Evolutionary conservation across 306 rosid species (phyloP), one percentile per base, ranked within the genome.

Genomic region (Pyrus pyrifolia): DNA sequence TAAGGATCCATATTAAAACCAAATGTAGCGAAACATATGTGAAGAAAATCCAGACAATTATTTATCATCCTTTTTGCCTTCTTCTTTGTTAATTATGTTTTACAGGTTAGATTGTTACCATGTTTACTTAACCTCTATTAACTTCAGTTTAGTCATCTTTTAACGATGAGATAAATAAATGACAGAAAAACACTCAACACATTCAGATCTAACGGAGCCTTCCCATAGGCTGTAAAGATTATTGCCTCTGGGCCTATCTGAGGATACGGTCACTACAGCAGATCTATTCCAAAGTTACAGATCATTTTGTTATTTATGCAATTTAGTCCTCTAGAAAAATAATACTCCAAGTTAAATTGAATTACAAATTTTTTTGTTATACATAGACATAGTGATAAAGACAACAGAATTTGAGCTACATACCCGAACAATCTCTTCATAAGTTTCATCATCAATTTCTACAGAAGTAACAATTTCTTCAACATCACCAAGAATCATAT

Each of bases 401-500:
- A 44, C 30, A 62, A 30, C 4, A 45, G 69, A 58, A 11, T 2
- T 15, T 11, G 19, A 71, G 35, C 78, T 69, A 83, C 92, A 76
- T 91, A 96, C 99, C 94, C 99, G 91, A 67, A 96, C 98, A 78
- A 96, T 96, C 85, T 96, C 99, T 93, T 96, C 99, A 66, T 96
- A 96, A 6, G 99, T 96, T 80, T 96, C 99, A 73, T 96, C 99
- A 67, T 96, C 99, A 13, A 96, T 96, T 84, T 96, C 99, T 10
- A 96, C 96, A 11, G 97, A 86, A 10, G 99, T 96, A 75, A 96
- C 96, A 25, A 89, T 45, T 86, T 96, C 99, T 79, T 96, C 99
- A 29, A 96, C 99, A 83, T 96, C 99, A 46, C 99, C 99, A n/a
- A 96, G 99, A 85, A 96, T 96, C 99, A 96, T 96, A 84, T 96